phyloP scores from a whole-genome alignment of 768 basidiomycete species.

The Mycena rebaudengoi region DNA sequence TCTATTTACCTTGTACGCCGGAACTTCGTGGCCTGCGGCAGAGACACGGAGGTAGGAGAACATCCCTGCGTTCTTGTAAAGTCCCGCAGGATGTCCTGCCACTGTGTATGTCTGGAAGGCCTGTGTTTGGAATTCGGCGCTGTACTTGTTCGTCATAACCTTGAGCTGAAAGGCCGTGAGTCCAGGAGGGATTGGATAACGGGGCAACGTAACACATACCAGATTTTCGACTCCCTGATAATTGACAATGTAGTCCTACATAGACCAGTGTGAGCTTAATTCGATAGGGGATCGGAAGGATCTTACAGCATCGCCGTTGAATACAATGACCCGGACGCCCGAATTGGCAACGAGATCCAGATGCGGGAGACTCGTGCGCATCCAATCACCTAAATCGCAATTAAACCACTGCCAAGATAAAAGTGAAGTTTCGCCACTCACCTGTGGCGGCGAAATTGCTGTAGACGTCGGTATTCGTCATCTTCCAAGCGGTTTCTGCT shows the following conservation, averaged over 20 bases:
- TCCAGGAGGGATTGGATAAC: not conserved
- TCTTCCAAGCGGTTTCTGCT: slow-evolving; percentile 52
- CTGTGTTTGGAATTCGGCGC: slow-evolving; percentile 48
- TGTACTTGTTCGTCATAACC: slow-evolving; percentile 54
- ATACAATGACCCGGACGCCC: slow-evolving; percentile 53
- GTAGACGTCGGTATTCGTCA: slow-evolving; percentile 53
- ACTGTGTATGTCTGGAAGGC: slow-evolving; percentile 59
- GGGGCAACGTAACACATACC: slow-evolving; percentile 23
- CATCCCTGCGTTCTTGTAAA: slow-evolving; percentile 67
- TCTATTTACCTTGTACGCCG: slow-evolving; percentile 1
- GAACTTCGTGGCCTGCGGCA: slow-evolving; percentile 7
- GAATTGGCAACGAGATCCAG: slow-evolving; percentile 66
- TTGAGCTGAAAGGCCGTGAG: slow-evolving; percentile 22
- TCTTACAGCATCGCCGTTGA: slow-evolving; percentile 62
- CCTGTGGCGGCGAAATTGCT: slow-evolving; percentile 57
- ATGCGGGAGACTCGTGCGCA: slow-evolving; percentile 44
- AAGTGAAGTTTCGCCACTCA: not conserved
- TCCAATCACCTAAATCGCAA: slow-evolving; percentile 27
- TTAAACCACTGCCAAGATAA: not conserved
- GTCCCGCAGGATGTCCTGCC: slow-evolving; percentile 55
- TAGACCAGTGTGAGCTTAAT: slow-evolving; percentile 51
- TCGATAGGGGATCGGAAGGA: slow-evolving; percentile 55
- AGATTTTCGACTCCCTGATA: slow-evolving; percentile 39
- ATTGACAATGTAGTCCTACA: not conserved
- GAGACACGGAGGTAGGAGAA: slow-evolving; percentile 28